Conservation (phyloP, 352 stramenopile genomes). For the Phytopythium cucurbitacearum region DNA sequence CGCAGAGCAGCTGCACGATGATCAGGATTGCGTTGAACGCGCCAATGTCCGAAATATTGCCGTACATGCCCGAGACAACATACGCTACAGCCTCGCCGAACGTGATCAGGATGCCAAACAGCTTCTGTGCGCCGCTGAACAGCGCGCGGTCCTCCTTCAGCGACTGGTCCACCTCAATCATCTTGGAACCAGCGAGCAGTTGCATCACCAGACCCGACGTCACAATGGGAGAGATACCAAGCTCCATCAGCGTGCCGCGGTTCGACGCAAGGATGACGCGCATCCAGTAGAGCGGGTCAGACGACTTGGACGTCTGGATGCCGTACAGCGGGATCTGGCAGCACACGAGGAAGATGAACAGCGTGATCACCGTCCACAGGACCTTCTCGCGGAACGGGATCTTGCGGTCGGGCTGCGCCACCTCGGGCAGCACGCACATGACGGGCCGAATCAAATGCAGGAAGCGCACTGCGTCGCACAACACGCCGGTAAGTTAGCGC, state of each 20-base stretch:
- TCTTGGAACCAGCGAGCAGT: constrained; percentile 95
- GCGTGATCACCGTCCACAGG: constrained; percentile 98
- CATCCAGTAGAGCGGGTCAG: constrained; percentile 99
- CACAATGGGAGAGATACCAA: constrained; percentile 98
- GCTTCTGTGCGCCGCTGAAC: constrained; percentile 98
- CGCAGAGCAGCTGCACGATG: constrained; percentile 98
- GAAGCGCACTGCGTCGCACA: constrained; percentile 87
- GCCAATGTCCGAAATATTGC: constrained; percentile 96
- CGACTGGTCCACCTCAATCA: constrained; percentile 99
- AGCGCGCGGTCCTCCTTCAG: constrained; percentile 98
- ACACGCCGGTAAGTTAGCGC: background rate
- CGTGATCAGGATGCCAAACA: constrained; percentile 99
- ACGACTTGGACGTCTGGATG: constrained; percentile 97
- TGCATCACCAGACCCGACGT: constrained; percentile 99
- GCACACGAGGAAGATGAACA: constrained; percentile 99
- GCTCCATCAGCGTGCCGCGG: constrained; percentile 97
- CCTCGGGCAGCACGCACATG: constrained; percentile 98
- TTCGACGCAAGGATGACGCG: constrained; percentile 99
- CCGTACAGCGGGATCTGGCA: constrained; percentile 99
- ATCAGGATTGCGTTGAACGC: constrained; percentile 98
- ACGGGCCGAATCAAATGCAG: constrained; percentile 98
- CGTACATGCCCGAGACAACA: constrained; percentile 99
- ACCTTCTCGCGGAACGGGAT: constrained; percentile 99
- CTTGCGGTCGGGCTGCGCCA: constrained; percentile 95
- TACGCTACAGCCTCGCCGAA: constrained; percentile 98